Conservation (phyloP, 495 filamentous ascomycete species). For the Penicillium chermesinum region DNA sequence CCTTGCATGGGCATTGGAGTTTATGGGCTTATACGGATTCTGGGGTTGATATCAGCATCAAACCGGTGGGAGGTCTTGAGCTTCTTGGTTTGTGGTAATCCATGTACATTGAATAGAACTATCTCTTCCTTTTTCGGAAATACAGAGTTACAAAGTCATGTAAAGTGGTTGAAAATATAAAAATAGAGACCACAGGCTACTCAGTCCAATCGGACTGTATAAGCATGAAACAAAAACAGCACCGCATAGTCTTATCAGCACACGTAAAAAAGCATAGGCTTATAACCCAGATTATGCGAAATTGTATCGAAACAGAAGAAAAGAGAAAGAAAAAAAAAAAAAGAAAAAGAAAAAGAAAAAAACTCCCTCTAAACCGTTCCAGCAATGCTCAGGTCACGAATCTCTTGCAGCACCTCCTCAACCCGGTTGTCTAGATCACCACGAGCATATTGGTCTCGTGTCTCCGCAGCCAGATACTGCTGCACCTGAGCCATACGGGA, state of each 20-base stretch:
- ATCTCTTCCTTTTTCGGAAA: neutral
- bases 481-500: slow-evolving; percentile 97
- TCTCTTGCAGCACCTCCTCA: slow-evolving; percentile 95
- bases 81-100: neutral
- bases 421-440: slow-evolving; percentile 88
- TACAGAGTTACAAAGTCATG: neutral
- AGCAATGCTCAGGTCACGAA: slow-evolving; percentile 91
- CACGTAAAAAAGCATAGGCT: no score
- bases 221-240: neutral
- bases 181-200: neutral
- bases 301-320: slow-evolving; percentile 1
- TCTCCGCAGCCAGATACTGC: slow-evolving; percentile 96
- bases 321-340: slow-evolving; percentile 6
- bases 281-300: slow-evolving; percentile 1
- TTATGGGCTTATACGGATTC: neutral
- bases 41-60: no score
- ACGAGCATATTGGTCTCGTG: slow-evolving; percentile 90
- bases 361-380: slow-evolving; percentile 52
- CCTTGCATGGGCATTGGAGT: neutral
- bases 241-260: neutral
- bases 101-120: neutral
- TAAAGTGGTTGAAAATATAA: neutral
- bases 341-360: neutral
- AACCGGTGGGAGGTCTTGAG: neutral
- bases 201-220: neutral